Evolutionary conservation across 2,329 filamentous ascomycete species (phyloP), one percentile per base, ranked within the genome.

Genomic region (Aspergillus pseudonomiae): DNA sequence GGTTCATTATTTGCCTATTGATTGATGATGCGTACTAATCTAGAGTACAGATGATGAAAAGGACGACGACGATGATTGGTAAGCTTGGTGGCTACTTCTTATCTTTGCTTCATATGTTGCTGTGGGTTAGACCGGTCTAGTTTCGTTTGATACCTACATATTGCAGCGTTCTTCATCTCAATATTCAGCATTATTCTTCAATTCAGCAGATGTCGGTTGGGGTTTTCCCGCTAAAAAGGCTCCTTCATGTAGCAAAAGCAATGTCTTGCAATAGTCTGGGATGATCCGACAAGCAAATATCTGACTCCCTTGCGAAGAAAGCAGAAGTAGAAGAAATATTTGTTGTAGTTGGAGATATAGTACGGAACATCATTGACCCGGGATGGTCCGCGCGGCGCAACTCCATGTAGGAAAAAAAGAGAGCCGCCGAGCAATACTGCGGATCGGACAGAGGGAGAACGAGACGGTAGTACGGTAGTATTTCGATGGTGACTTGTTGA

Each of bases 11-110:
- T 57, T 60, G 62, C 36, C 12, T 7, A 41, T 34, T 26, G 26
- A 34, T 21, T n/a, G 24, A 11, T 19, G 57, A 14, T 41, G 58
- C 36, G 39, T 65, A 62, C 71, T 77, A 75, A 75, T 71, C 59
- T 14, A 32, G n/a, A 56, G 41, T 60, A 53, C 62, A 82, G 80
- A 82, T 73, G 80, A 82, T 59, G 80, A 82, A 63, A 80, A 79
- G 63, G 79, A 80, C 32, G 77, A 80, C 39, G 79, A 81, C 63
- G 79, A 82, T 54, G 79, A 82, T 69, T 82, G 80, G 80, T 81
- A 71, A 78, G 62, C n/a, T 56, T 52, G 36, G 43, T 32, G 32
- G 24, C 28, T 46, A 30, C 28, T 57, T 59, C 48, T 55, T 26
- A 19, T 58, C 28, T 24, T 48, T 56, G 41, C 34, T 39, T 28